These are phyloP conservation scores for Pleodorina starrii DNA, from an alignment of 139 green algal genomes.

Conservation along the genomic window DNA sequence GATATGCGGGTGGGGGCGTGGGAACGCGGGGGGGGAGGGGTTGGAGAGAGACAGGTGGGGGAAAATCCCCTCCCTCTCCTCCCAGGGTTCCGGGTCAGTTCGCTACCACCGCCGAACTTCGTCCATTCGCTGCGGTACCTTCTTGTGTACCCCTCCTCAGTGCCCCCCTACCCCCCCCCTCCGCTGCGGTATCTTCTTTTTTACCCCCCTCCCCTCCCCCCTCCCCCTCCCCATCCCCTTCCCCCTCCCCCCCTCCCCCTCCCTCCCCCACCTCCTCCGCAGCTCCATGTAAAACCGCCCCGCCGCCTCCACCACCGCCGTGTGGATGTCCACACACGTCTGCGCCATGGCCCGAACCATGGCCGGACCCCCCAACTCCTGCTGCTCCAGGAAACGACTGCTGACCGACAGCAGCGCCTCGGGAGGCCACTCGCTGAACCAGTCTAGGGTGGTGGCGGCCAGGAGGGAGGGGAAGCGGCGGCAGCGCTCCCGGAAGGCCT, in stretches of 20 bases:
- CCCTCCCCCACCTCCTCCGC: constrained; percentile 56
- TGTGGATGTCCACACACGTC: constrained; percentile 78
- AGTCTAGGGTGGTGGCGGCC: constrained; percentile 83
- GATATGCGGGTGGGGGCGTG: no score
- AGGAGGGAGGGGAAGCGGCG: constrained; percentile 75
- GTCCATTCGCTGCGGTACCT: no score
- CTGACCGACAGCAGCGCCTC: constrained; percentile 70
- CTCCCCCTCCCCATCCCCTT: background rate
- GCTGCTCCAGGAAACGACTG: constrained; percentile 51
- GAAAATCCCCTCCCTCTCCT: no score
- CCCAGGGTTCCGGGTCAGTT: no score
- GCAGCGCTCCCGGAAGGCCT: constrained; percentile 77
- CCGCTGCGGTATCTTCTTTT: background rate
- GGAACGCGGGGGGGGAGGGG: no score
- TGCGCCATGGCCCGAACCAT: constrained; percentile 42
- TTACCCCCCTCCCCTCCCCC: constrained; percentile 1
- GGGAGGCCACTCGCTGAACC: constrained; percentile 79
- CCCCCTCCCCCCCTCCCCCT: background rate
- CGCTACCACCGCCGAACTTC: no score
- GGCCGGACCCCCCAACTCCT: constrained; percentile 45
- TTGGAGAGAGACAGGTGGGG: no score
- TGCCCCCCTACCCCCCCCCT: background rate
- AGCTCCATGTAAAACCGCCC: constrained; percentile 75
- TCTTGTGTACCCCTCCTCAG: background rate
- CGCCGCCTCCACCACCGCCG: constrained; percentile 59